Percentiles rank a stretch among this genome's conserved stretches.
phyloP scores from a whole-genome alignment of 179 eudicot species.

The Beta lomatogona region DNA sequence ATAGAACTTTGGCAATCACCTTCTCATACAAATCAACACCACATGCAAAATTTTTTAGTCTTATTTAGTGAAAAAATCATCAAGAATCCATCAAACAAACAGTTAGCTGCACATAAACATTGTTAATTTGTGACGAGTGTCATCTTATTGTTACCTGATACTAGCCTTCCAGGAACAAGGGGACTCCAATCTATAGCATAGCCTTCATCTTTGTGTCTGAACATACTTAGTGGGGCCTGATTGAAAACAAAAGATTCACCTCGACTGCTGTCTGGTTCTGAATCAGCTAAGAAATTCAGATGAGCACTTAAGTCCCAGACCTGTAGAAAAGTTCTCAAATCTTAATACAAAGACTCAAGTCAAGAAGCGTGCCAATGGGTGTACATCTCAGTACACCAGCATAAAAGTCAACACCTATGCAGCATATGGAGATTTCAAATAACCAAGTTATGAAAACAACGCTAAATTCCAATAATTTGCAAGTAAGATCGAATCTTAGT shows the following conservation, averaged over 20 bases:
- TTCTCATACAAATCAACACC: constrained; percentile 22
- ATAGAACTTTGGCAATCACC: constrained; percentile 86
- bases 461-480: neutral
- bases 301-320: constrained; percentile 88
- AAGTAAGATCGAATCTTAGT: neutral
- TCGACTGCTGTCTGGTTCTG: constrained; percentile 42
- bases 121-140: too few species aligned
- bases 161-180: constrained; percentile 79
- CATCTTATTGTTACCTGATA: constrained; percentile 69
- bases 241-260: constrained; percentile 46
- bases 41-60: neutral
- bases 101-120: neutral
- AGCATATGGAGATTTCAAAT: neutral
- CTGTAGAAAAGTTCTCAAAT: constrained; percentile 41
- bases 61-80: neutral
- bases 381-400: neutral
- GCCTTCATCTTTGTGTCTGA: constrained; percentile 94
- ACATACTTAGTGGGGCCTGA: constrained; percentile 73
- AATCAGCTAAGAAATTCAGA: constrained; percentile 68
- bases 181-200: constrained; percentile 97
- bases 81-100: neutral
- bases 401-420: neutral
- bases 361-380: neutral
- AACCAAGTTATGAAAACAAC: neutral
- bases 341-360: constrained; percentile 15